Conservation (phyloP, 2,329 filamentous ascomycete species). For the Alternaria arbusti region DNA sequence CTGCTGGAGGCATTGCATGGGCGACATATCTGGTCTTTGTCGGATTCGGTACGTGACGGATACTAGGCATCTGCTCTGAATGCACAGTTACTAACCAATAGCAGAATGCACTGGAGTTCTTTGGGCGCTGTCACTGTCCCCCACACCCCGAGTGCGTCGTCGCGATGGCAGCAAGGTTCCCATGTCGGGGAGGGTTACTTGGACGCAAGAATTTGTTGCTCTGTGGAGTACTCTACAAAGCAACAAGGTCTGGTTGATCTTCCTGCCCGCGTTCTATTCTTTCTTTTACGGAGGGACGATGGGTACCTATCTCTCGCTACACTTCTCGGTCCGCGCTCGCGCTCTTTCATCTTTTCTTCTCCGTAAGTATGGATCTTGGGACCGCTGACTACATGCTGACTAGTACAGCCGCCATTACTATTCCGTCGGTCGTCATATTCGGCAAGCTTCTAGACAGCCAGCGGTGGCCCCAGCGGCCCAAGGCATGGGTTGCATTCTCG, state of each 20-base stretch:
- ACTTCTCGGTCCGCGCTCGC: conserved; percentile 17
- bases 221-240: conserved; percentile 1
- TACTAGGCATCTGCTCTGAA: not conserved
- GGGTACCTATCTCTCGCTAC: conserved; percentile 16
- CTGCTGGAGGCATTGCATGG: conserved; percentile 9
- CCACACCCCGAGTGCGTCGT: conserved; percentile 5
- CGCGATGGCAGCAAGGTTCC: conserved; percentile 1
- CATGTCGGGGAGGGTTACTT: not conserved
- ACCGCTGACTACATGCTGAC: not conserved
- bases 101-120: conserved; percentile 11
- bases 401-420: not conserved
- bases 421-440: conserved; percentile 12
- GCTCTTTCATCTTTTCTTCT: conserved; percentile 13
- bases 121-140: conserved; percentile 10
- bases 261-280: conserved; percentile 12
- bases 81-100: not conserved
- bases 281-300: conserved; percentile 18
- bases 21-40: conserved; percentile 15
- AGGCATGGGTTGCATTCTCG: conserved; percentile 11
- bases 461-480: conserved; percentile 4
- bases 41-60: conserved; percentile 5
- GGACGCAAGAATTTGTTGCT: conserved; percentile 6
- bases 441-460: conserved; percentile 10
- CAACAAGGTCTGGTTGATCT: conserved; percentile 5
- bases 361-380: not conserved